These are phyloP conservation scores for Austroboletus niveus DNA, from an alignment of 1,284 basidiomycete species.

Conservation along the genomic window DNA sequence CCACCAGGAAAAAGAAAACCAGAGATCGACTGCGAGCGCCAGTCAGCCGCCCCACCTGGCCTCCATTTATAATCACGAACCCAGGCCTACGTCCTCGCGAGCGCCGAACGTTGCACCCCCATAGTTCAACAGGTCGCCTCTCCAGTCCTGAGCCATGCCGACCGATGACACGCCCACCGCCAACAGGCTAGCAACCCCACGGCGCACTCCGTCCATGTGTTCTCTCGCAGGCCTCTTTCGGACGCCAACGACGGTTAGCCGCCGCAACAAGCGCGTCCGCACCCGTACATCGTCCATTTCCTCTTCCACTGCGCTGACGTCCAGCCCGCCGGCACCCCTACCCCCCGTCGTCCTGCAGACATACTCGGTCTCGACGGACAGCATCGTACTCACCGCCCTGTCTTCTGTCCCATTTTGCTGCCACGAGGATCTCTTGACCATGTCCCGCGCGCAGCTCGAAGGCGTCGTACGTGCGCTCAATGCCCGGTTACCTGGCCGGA, in stretches of 20 bases:
- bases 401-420: slow-evolving; percentile 55
- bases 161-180: neutral
- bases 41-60: too few species aligned
- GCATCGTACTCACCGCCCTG: slow-evolving; percentile 55
- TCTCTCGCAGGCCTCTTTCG: slow-evolving; percentile 22
- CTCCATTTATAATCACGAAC: too few species aligned
- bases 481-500: slow-evolving; percentile 42
- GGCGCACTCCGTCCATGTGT: slow-evolving; percentile 15
- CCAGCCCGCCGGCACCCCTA: neutral
- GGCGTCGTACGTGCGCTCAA: slow-evolving; percentile 47
- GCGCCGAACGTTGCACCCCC: too few species aligned
- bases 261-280: slow-evolving; percentile 19
- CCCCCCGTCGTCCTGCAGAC: slow-evolving; percentile 48
- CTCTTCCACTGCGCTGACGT: slow-evolving; percentile 5
- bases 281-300: slow-evolving; percentile 7
- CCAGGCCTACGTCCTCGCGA: too few species aligned
- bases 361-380: slow-evolving; percentile 47
- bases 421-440: slow-evolving; percentile 57
- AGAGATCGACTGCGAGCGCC: too few species aligned
- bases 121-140: too few species aligned
- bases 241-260: slow-evolving; percentile 20
- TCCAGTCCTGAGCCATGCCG: slow-evolving; percentile 11
- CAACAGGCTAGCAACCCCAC: slow-evolving; percentile 13
- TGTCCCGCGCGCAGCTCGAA: slow-evolving; percentile 47
- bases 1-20: too few species aligned